phyloP scores from a whole-genome alignment of 2,329 filamentous ascomycete genomes.

The Furcasterigmium sp. region DNA sequence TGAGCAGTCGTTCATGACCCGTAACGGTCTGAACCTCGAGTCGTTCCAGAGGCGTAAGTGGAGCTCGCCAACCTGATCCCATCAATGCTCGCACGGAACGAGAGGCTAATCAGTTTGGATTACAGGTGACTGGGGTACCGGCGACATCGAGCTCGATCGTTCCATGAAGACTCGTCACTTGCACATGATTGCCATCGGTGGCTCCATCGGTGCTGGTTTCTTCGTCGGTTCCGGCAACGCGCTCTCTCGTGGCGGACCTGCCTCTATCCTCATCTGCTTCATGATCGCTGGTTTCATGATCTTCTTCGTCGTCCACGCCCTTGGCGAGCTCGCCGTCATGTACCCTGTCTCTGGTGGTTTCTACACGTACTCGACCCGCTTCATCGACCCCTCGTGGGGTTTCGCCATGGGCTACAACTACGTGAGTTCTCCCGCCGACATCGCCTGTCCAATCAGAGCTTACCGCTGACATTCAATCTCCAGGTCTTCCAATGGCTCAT shows the following conservation, averaged over 20 bases:
- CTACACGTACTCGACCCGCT: constrained; percentile 56
- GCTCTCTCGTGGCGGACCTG: constrained; percentile 43
- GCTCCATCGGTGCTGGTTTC: constrained; percentile 58
- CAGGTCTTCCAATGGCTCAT: constrained; percentile 44
- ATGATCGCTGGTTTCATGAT: constrained; percentile 55
- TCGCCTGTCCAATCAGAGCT: not conserved
- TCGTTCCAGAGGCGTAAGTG: constrained; percentile 31
- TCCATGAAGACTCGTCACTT: constrained; percentile 52
- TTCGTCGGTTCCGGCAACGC: constrained; percentile 56
- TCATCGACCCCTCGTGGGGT: constrained; percentile 57
- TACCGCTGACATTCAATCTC: constrained; percentile 1
- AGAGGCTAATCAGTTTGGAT: no score
- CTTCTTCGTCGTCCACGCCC: constrained; percentile 54
- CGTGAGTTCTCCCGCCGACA: constrained; percentile 9
- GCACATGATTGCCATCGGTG: constrained; percentile 59
- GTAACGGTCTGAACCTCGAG: constrained; percentile 29
- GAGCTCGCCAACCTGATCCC: no score
- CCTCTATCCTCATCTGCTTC: constrained; percentile 43
- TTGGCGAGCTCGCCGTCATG: constrained; percentile 57
- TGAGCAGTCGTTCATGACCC: constrained; percentile 27
- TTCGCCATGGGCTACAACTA: constrained; percentile 50
- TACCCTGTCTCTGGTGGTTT: constrained; percentile 59
- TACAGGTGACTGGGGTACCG: constrained; percentile 9
- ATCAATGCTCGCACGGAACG: no score
- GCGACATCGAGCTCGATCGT: constrained; percentile 30